Conservation (phyloP, 2,329 filamentous ascomycete species). For the Beauveria rudraprayagi region DNA sequence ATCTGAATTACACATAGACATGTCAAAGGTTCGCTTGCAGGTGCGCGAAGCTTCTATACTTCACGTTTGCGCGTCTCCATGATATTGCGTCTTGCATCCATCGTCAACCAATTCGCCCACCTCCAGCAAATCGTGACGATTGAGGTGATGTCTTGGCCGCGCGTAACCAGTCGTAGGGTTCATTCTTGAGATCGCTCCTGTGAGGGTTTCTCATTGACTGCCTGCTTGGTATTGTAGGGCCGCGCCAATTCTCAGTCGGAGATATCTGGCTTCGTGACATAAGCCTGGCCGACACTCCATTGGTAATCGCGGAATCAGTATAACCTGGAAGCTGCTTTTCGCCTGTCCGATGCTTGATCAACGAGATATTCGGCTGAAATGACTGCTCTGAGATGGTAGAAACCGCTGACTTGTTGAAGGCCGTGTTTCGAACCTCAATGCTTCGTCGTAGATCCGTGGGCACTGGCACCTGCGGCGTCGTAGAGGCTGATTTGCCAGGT, state of each 20-base stretch:
- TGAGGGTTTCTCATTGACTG: not conserved
- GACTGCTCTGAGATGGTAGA: not conserved
- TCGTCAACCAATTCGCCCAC: not conserved
- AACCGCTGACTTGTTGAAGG: not conserved
- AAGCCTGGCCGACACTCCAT: not conserved
- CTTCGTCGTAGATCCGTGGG: conserved; percentile 11
- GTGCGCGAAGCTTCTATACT: not conserved
- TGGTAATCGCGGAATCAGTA: not conserved
- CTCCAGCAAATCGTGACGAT: not conserved
- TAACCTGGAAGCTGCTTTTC: not conserved
- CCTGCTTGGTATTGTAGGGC: not conserved
- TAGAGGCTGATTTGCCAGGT: conserved; percentile 11
- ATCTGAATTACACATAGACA: not conserved
- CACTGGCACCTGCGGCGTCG: conserved; percentile 18
- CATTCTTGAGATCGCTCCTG: not conserved
- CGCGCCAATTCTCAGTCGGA: not conserved
- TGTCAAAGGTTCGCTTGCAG: not conserved
- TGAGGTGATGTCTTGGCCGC: not conserved
- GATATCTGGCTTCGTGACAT: not conserved
- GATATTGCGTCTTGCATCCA: not conserved
- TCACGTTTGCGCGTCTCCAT: not conserved
- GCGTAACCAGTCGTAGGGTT: not conserved
- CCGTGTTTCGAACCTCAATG: not conserved
- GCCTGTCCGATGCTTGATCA: not conserved
- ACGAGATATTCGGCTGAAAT: not conserved